A percentile compares a stretch with the other conserved stretches of the same genome.
These are phyloP conservation scores for Herpetospermum pedunculosum DNA, from an alignment of 306 rosid species.

Conservation along the genomic window DNA sequence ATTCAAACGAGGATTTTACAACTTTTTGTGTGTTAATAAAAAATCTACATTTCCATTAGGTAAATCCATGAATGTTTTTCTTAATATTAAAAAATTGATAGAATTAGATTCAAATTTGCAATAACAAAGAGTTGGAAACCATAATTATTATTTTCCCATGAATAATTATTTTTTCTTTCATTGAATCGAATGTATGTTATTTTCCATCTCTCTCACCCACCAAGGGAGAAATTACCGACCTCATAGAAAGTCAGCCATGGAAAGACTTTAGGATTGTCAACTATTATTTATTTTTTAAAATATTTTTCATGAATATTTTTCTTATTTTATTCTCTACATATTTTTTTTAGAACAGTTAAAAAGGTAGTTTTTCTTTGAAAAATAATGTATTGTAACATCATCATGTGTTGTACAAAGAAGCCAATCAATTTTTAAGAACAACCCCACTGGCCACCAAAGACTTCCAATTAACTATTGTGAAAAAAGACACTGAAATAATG, in stretches of 20 bases:
- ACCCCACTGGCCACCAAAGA: no score
- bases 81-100: no score
- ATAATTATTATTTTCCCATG: no score
- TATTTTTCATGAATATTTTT: no score
- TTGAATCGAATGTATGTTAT: no score
- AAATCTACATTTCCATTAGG: not conserved
- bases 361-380: no score
- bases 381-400: not conserved
- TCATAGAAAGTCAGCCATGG: not conserved
- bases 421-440: not conserved
- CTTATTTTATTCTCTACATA: not conserved
- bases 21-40: not conserved
- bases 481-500: not conserved
- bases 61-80: not conserved
- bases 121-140: no score
- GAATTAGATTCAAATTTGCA: no score
- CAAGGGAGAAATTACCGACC: not conserved
- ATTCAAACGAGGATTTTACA: not conserved
- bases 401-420: not conserved
- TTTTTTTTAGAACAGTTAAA: no score
- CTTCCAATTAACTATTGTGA: not conserved
- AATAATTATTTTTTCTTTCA: no score
- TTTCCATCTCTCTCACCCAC: no score
- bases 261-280: not conserved
- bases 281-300: no score